Percentiles rank a stretch among this genome's conserved stretches.
Evolutionary conservation across 2,329 filamentous ascomycete species (phyloP).

Genomic region (Cladosporium halotolerans): DNA sequence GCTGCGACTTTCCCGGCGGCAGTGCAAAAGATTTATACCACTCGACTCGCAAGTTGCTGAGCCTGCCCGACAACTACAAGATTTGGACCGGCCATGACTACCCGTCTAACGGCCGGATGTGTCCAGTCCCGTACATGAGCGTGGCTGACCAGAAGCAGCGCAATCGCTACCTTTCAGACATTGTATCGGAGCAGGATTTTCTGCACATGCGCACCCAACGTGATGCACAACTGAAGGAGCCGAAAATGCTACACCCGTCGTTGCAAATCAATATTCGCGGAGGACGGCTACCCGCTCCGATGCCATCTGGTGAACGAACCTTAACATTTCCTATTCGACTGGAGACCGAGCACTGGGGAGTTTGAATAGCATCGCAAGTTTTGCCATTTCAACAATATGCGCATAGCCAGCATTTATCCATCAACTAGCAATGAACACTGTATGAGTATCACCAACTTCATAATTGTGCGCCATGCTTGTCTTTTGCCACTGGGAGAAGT

Average conservation of each 20-base stretch:
- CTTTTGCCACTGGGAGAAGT: too few relatives aligned
- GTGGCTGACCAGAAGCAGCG: slow-evolving; percentile 30
- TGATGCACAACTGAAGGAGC: slow-evolving; percentile 28
- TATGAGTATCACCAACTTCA: too few relatives aligned
- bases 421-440: too few relatives aligned
- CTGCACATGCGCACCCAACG: slow-evolving; percentile 26
- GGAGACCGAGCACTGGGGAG: too few relatives aligned
- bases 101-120: slow-evolving; percentile 11
- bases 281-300: neutral
- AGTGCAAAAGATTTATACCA: slow-evolving; percentile 24
- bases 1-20: slow-evolving; percentile 33
- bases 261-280: neutral
- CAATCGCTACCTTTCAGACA: slow-evolving; percentile 32
- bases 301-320: neutral
- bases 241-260: slow-evolving; percentile 32
- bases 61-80: slow-evolving; percentile 24
- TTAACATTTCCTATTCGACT: too few relatives aligned
- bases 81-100: slow-evolving; percentile 35
- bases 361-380: too few relatives aligned
- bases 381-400: too few relatives aligned
- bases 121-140: slow-evolving; percentile 25
- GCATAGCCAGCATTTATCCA: too few relatives aligned
- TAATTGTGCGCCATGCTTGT: too few relatives aligned
- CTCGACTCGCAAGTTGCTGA: slow-evolving; percentile 26
- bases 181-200: slow-evolving; percentile 29